A percentile compares a stretch with the other conserved stretches of the same genome.
These are phyloP conservation scores for Pezicula rhizophila DNA, from an alignment of 2,329 filamentous ascomycete species.

Conservation along the genomic window DNA sequence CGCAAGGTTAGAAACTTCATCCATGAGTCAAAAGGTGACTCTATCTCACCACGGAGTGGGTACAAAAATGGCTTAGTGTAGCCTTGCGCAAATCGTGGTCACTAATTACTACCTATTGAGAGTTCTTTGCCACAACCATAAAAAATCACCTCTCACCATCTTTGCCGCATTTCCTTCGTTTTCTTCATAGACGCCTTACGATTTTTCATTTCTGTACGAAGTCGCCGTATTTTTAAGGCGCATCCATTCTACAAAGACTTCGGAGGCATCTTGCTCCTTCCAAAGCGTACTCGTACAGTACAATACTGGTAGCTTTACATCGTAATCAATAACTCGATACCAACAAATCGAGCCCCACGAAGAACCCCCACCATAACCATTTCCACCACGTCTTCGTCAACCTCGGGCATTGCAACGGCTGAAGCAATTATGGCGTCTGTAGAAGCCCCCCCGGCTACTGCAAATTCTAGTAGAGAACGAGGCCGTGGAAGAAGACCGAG, in stretches of 20 bases:
- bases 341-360: background rate
- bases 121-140: background rate
- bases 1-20: background rate
- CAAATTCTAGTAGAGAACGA: background rate
- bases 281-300: background rate
- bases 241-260: constrained; percentile 4
- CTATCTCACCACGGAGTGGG: background rate
- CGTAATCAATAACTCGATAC: background rate
- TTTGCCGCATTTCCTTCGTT: background rate
- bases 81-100: background rate
- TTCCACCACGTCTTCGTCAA: background rate
- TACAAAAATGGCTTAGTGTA: background rate
- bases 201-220: constrained; percentile 19
- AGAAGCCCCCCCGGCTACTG: background rate
- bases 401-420: background rate
- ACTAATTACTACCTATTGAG: too few relatives aligned
- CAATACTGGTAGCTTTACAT: background rate
- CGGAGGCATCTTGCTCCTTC: background rate
- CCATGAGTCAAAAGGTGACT: constrained; percentile 1
- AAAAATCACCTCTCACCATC: background rate
- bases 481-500: background rate
- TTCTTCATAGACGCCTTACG: constrained; percentile 1
- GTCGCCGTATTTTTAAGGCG: constrained; percentile 26
- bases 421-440: background rate
- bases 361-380: background rate